These are phyloP conservation scores for Boletales sp. DNA, from an alignment of 768 basidiomycete species.

Conservation along the genomic window DNA sequence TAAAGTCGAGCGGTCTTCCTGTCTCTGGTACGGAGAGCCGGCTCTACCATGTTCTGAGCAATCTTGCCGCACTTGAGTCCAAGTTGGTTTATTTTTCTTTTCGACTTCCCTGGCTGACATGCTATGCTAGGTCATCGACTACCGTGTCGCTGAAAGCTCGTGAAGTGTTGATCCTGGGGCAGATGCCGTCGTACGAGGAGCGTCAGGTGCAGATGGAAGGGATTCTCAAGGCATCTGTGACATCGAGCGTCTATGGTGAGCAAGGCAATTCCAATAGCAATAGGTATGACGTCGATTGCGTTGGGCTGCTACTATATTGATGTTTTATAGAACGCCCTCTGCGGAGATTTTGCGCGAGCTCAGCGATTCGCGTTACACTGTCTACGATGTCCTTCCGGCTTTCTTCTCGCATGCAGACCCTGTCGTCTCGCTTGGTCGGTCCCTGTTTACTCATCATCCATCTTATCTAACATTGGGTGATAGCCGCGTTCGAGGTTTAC, in stretches of 20 bases:
- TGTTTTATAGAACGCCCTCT: conserved; percentile 62
- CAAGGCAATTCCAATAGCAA: conserved; percentile 45
- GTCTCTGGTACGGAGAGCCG: conserved; percentile 72
- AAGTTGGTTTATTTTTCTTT: conserved; percentile 48
- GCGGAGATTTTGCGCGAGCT: conserved; percentile 87
- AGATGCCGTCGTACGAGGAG: conserved; percentile 97
- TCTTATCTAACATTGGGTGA: neutral
- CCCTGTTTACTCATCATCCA: neutral
- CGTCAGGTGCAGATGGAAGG: conserved; percentile 91
- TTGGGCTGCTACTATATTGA: neutral
- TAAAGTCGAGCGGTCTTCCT: conserved; percentile 76
- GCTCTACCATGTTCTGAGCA: conserved; percentile 73
- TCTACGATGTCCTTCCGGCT: conserved; percentile 93
- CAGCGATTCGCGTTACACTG: conserved; percentile 93
- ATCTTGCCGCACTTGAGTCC: conserved; percentile 83
- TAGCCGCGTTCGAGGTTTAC: conserved; percentile 95
- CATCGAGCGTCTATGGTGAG: conserved; percentile 88
- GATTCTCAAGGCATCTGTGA: conserved; percentile 85
- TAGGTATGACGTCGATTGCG: conserved; percentile 39
- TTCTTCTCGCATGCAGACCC: conserved; percentile 90
- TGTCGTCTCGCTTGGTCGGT: conserved; percentile 77
- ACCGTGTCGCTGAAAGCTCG: conserved; percentile 92
- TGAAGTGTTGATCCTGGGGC: conserved; percentile 92
- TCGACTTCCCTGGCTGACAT: conserved; percentile 1
- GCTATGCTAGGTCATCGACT: conserved; percentile 67